Percentiles rank a stretch among this genome's conserved stretches.
Evolutionary conservation across 2,329 filamentous ascomycete species (phyloP).

Genomic region (Fusarium sp.): DNA sequence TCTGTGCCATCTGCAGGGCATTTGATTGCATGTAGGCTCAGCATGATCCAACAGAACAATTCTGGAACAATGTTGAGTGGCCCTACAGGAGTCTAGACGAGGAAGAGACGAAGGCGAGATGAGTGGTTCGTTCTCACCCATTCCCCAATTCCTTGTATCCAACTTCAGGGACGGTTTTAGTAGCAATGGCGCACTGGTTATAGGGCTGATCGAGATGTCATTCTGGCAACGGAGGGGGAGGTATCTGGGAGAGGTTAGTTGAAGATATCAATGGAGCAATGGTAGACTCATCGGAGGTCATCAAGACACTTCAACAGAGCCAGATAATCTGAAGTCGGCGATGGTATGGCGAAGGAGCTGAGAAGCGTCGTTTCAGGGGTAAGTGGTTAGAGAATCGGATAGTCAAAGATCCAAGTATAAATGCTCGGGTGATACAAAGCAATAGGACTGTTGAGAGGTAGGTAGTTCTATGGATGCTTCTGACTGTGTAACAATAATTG

Average conservation of each 20-base stretch:
- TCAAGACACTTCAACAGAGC: not conserved
- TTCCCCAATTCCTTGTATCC: not conserved
- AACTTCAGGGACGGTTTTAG: not conserved
- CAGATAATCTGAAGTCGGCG: no score
- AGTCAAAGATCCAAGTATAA: not conserved
- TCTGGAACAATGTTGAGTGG: not conserved
- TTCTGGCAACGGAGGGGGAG: not conserved
- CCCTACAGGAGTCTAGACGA: not conserved
- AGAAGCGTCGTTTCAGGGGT: not conserved
- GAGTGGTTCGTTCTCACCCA: not conserved
- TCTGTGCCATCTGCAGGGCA: not conserved
- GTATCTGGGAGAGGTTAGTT: not conserved
- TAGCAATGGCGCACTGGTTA: no score
- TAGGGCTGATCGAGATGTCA: not conserved
- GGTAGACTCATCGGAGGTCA: not conserved
- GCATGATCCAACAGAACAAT: not conserved
- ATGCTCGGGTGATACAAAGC: fast-evolving
- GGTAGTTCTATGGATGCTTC: not conserved
- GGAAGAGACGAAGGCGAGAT: not conserved
- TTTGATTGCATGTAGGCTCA: no score
- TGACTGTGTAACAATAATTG: not conserved
- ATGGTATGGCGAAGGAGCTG: not conserved
- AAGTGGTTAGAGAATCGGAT: no score
- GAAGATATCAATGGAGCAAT: not conserved
- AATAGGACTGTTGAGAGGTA: not conserved